These are phyloP conservation scores for Phyllostachys edulis DNA, from an alignment of 176 grass and related monocot genomes.

Conservation along the genomic window DNA sequence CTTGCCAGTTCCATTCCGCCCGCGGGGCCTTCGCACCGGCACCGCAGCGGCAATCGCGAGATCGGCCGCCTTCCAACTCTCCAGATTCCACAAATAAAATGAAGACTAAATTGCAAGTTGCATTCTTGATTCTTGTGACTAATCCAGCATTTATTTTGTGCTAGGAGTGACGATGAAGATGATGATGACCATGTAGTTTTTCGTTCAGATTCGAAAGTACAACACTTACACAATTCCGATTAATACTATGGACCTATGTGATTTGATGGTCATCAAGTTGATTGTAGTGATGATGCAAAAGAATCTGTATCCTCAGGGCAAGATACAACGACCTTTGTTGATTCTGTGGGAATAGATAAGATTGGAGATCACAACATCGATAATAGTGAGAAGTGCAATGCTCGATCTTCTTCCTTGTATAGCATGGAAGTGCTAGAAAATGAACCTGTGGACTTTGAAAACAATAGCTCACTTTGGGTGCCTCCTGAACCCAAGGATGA, in stretches of 20 bases:
- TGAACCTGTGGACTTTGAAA: conserved; percentile 88
- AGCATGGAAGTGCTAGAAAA: conserved; percentile 67
- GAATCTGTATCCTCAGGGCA: conserved; percentile 44
- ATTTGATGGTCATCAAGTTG: conserved; percentile 55
- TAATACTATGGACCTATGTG: conserved; percentile 61
- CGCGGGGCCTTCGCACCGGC: not conserved
- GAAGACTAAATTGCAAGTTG: conserved; percentile 6
- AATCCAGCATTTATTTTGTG: conserved; percentile 41
- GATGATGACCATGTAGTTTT: conserved; percentile 75
- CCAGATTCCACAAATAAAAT: conserved; percentile 31
- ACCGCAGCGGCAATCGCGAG: not conserved
- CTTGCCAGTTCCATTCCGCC: not conserved
- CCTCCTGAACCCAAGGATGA: conserved; percentile 86
- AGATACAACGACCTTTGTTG: conserved; percentile 36
- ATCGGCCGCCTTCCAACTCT: not conserved
- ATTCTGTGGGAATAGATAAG: conserved; percentile 49
- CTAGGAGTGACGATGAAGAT: conserved; percentile 77
- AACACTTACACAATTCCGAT: conserved; percentile 48
- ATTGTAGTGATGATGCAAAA: conserved; percentile 43
- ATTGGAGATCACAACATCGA: conserved; percentile 52
- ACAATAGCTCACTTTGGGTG: conserved; percentile 74
- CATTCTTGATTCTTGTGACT: not conserved
- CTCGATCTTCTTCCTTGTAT: conserved; percentile 74
- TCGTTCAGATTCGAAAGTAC: conserved; percentile 52
- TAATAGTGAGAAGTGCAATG: conserved; percentile 60